A percentile compares a stretch with the other conserved stretches of the same genome.
Conservation (phyloP, 805 yeast species). For the Candida ovalis region DNA sequence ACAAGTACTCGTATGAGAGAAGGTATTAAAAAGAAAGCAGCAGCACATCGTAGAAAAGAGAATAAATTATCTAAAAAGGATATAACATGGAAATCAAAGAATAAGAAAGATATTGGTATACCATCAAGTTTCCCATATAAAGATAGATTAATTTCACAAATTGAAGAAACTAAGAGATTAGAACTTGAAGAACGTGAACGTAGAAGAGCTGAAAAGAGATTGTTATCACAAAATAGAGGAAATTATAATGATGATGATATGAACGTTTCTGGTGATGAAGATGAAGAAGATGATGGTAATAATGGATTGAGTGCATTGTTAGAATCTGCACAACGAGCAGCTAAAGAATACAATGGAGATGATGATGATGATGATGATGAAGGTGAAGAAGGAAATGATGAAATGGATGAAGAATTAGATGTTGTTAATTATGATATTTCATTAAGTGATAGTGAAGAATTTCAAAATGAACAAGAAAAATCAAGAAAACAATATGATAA, state of each 20-base stretch:
- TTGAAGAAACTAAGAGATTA: slow-evolving; percentile 57
- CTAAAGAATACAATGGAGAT: slow-evolving; percentile 66
- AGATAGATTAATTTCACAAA: slow-evolving; percentile 69
- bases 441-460: slow-evolving; percentile 37
- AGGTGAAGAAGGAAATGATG: slow-evolving; percentile 38
- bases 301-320: slow-evolving; percentile 73
- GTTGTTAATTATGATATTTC: slow-evolving; percentile 47
- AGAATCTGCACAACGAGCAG: slow-evolving; percentile 88
- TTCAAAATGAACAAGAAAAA: slow-evolving; percentile 54
- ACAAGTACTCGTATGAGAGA: slow-evolving; percentile 89
- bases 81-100: slow-evolving; percentile 86
- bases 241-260: slow-evolving; percentile 34
- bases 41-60: slow-evolving; percentile 86
- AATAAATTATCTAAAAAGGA: slow-evolving; percentile 81
- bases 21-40: slow-evolving; percentile 93
- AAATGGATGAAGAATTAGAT: slow-evolving; percentile 46
- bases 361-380: slow-evolving; percentile 34
- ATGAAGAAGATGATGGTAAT: slow-evolving; percentile 38
- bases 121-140: slow-evolving; percentile 95
- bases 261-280: slow-evolving; percentile 38
- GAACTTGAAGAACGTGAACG: slow-evolving; percentile 53
- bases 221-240: slow-evolving; percentile 36
- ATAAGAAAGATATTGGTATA: slow-evolving; percentile 87
- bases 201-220: slow-evolving; percentile 46
- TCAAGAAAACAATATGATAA: slow-evolving; percentile 91